Conservation (phyloP, 345 rosid species). For the Rhizophora apiculata region DNA sequence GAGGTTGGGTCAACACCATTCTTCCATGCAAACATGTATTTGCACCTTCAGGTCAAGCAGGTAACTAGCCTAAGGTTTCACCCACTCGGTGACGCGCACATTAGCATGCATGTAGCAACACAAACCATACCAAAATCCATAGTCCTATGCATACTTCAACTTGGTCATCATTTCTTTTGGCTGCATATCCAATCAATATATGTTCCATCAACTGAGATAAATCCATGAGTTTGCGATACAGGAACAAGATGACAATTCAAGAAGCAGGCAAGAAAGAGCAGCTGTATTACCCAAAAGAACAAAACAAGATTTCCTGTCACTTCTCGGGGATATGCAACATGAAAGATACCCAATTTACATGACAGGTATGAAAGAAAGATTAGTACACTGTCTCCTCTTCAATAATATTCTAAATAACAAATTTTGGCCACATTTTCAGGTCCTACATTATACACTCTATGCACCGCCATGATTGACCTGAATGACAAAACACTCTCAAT, state of each 20-base stretch:
- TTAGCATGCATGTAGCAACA: too few species aligned
- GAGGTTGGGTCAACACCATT: slow-evolving; percentile 42
- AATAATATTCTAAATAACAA: slow-evolving; percentile 9
- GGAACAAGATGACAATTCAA: slow-evolving; percentile 52
- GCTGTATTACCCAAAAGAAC: slow-evolving; percentile 39
- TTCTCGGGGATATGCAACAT: slow-evolving; percentile 46
- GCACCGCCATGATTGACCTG: slow-evolving; percentile 42
- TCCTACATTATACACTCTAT: slow-evolving; percentile 49
- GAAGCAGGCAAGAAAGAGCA: slow-evolving; percentile 45
- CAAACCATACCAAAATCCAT: too few species aligned
- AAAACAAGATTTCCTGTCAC: slow-evolving; percentile 45
- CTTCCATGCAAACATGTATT: slow-evolving; percentile 67
- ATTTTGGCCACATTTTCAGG: slow-evolving; percentile 35
- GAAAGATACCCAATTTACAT: slow-evolving; percentile 50
- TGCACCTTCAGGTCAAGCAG: slow-evolving; percentile 55
- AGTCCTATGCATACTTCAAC: too few species aligned
- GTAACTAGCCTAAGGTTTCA: slow-evolving; percentile 21
- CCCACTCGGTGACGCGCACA: too few species aligned
- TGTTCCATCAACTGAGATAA: slow-evolving; percentile 6
- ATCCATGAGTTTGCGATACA: slow-evolving; percentile 16
- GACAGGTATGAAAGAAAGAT: slow-evolving; percentile 35
- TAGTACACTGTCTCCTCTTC: slow-evolving; percentile 14
- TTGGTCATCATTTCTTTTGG: too few species aligned
- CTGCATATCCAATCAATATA: too few species aligned
- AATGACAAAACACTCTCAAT: slow-evolving; percentile 44